Evolutionary conservation across 306 rosid genomes (phyloP), one percentile per base, ranked within the genome.

Genomic region (Bauhinia variegata): DNA sequence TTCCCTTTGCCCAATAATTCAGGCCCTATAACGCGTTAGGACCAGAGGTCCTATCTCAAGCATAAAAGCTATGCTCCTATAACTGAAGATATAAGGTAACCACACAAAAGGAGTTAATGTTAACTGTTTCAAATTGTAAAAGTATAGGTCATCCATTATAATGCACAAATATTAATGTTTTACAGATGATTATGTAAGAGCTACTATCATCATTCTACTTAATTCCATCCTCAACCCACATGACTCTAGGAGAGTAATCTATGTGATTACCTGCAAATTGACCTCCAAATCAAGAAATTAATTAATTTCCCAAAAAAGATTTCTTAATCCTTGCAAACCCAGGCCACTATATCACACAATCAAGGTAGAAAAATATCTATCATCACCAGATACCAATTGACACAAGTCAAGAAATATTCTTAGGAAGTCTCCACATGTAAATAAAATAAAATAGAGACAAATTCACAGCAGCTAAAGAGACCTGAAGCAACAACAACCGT

Each of bases 401-500:
- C 44, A 57, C 18, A 0, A 56, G 47, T 30, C 5, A 36, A 17
- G 33, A 17, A 50, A 44, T 18, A 57, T 23, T 13, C 11, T 65
- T 11, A 7, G 32, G 23, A 60, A 36, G 28, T 19, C 54, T 15
- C 0, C 8, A n/a, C 0, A 60, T 39, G 55, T 8, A 58, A n/a
- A 12, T 7, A 50, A 37, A 56, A 44, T 15, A 19, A 19, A 64
- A 28, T 38, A 19, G 46, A 33, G 71, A 43, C 34, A 38, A 60
- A 54, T 30, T 32, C 28, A 9, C 12, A 49, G 70, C 33, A 70
- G 4, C 10, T 63, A 68, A 74, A 4, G 17, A 17, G 11, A 89
- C 98, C 98, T 80, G 88, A 73, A 46, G 96, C 81, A 33, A 83
- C 96, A 46, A 86, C 84, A 18, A 91, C 83, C 7, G 93, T 83